Evolutionary conservation across 2,329 filamentous ascomycete species (phyloP), one percentile per base, ranked within the genome.

Genomic region (Diaporthe velutina): DNA sequence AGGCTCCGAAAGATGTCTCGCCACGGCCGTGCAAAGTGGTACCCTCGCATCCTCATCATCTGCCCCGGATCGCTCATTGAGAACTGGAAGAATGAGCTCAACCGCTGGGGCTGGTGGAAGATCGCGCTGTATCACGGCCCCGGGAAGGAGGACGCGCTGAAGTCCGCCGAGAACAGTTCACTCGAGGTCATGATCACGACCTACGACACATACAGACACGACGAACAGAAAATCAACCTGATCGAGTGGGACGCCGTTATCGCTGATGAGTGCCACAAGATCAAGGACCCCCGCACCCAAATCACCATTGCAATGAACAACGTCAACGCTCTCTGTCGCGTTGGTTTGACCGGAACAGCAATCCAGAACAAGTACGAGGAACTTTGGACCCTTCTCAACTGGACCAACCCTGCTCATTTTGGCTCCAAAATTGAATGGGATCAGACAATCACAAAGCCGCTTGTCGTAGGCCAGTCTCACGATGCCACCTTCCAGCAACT

Each of bases 351-450:
- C 0, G 97, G 97, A 2, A 99, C 97, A 0, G 96, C 96, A 0
- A 98, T 99, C 58, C 97, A 99, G 81, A 99, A 99, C 83, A 97
- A 95, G 78, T 99, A 99, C 82, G 95, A 98, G 81, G 97, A 99
- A 82, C 88, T 99, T 0, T 99, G 96, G 96, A 97, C 95, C 0
- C 87, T 99, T 0, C 87, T 99, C 3, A 98, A 99, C 81, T 99
- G 97, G 97, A 96, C 95, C 0, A 97, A 97, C 78, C 97, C 97
- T 0, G 96, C 95, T 0, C 84, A 88, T 61, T 90, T 92, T 72
- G 90, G 90, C 22, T 87, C 87, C 0, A 80, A 94, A 13, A 86
- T 89, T 7, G 93, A 94, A 55, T 99, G 97, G 97, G 93, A 92
- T 79, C 87, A 89, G 28, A 91, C 90, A 50, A 95, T 99, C 74